Conservation (phyloP, 768 basidiomycete genomes). For the Tricholoma saponaceum region DNA sequence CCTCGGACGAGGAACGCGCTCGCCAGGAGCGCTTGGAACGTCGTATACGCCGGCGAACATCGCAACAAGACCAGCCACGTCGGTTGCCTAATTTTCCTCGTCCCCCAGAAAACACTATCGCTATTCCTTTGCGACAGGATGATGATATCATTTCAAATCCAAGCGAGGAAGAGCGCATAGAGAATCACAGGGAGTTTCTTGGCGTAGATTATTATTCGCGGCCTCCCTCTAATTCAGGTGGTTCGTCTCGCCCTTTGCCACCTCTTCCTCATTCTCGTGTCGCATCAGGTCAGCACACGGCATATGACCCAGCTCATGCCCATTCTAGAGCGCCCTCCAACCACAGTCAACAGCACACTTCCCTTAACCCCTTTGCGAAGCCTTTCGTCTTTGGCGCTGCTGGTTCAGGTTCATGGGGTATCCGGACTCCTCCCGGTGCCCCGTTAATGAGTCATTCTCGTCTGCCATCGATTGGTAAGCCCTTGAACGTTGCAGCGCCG, state of each 20-base stretch:
- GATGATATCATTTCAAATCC: slow-evolving; percentile 84
- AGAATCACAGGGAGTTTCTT: slow-evolving; percentile 36
- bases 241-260: slow-evolving; percentile 48
- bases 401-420: slow-evolving; percentile 23
- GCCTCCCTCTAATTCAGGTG: slow-evolving; percentile 39
- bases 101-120: slow-evolving; percentile 54
- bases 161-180: slow-evolving; percentile 64
- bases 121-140: slow-evolving; percentile 33
- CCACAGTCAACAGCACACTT: slow-evolving; percentile 27
- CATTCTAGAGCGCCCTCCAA: slow-evolving; percentile 49
- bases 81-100: slow-evolving; percentile 77
- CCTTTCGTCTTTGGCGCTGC: slow-evolving; percentile 74
- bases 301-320: slow-evolving; percentile 55
- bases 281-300: slow-evolving; percentile 56
- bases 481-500: slow-evolving; percentile 73
- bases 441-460: slow-evolving; percentile 35
- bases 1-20: slow-evolving; percentile 85
- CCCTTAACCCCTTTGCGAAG: slow-evolving; percentile 77
- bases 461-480: slow-evolving; percentile 52
- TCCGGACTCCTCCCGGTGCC: slow-evolving; percentile 30
- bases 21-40: slow-evolving; percentile 63
- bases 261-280: slow-evolving; percentile 63
- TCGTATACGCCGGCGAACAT: slow-evolving; percentile 48
- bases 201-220: slow-evolving; percentile 45
- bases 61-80: slow-evolving; percentile 60